Conservation (phyloP, 2,329 filamentous ascomycete genomes). For the Penicillium freii region DNA sequence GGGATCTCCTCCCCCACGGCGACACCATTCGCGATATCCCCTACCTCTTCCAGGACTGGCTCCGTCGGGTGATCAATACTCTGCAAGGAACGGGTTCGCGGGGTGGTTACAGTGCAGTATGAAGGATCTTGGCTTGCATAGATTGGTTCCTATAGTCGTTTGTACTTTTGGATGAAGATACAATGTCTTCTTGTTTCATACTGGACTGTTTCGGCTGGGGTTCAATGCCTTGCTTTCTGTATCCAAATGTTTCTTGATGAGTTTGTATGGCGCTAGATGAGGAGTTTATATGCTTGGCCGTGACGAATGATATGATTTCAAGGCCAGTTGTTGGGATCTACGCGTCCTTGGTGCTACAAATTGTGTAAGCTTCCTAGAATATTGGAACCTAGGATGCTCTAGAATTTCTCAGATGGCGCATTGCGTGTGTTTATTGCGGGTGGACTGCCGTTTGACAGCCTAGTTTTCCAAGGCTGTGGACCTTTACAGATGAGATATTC, state of each 20-base stretch:
- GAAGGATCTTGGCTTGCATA: conserved; percentile 28
- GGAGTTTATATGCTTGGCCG: conserved; percentile 4
- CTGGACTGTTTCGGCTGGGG: not conserved
- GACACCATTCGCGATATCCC: conserved; percentile 90
- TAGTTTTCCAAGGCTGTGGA: too few relatives aligned
- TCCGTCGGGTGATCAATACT: conserved; percentile 73
- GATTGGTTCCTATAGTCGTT: not conserved
- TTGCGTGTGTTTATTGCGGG: not conserved
- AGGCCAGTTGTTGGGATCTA: not conserved
- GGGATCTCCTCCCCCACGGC: conserved; percentile 89
- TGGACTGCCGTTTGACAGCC: not conserved
- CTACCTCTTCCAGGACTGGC: conserved; percentile 88
- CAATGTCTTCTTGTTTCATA: not conserved
- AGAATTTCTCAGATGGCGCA: not conserved
- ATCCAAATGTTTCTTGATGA: not conserved
- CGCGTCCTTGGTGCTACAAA: not conserved
- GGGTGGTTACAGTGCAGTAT: conserved; percentile 94
- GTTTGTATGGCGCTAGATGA: conserved; percentile 5
- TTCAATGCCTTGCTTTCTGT: not conserved
- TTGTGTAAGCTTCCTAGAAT: not conserved
- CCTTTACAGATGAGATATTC: too few relatives aligned
- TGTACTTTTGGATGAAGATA: conserved; percentile 8
- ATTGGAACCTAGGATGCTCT: not conserved
- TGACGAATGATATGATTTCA: conserved; percentile 3
- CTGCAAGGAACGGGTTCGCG: conserved; percentile 79